Base-by-base conservation (phyloP, 495 filamentous ascomycete genomes). In the Rhypophila decipiens region DNA sequence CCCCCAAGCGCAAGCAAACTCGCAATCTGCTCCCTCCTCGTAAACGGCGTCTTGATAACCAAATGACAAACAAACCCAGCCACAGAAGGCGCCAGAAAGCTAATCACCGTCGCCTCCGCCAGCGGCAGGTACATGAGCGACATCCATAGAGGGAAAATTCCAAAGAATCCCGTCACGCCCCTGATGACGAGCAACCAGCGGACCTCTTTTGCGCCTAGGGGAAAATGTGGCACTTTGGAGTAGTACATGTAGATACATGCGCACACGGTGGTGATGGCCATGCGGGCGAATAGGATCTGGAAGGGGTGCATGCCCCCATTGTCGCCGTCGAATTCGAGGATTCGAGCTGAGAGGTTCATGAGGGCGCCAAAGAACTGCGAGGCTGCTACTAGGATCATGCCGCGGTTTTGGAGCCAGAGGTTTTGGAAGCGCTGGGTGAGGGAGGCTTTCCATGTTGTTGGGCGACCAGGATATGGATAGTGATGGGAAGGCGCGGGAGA, bases 21-120 rank as follows among this genome's bases (percentile, higher is more conserved):
- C 1, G 87, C 88, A 2, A 90, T 61, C 52, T 90, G 82, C 58
- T 96, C 88, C 7, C 75, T 79, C 17, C 80, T 71, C 0, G 87
- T 89, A 61, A 90, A 96, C 0, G 86, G 85, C 53, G 95, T 86
- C 19, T 73, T 71, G 38, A 86, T 71, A 15, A 96, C 68, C 17
- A 90, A 60, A 13, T 85, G 86, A 60, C 90, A 95, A 10, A 82
- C 82, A 60, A 87, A 95, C 42, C 87, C 86, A n/a, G 87, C 76
- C 2, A 95, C 73, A 13, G 83, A 83, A 0, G 93, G 93, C 0
- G 86, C 79, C 1, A 97, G 77, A 58, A 96, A 97, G 37, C 88
- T 95, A 37, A 97, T 83, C 0, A 96, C 93, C 0, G 88, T 95
- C 10, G 93, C 90, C 56, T 97, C 91, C 4, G 88, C 84, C 0